Percentiles rank a stretch among this genome's conserved stretches.
phyloP scores from a whole-genome alignment of 768 basidiomycete species.

The Galerina marginata region DNA sequence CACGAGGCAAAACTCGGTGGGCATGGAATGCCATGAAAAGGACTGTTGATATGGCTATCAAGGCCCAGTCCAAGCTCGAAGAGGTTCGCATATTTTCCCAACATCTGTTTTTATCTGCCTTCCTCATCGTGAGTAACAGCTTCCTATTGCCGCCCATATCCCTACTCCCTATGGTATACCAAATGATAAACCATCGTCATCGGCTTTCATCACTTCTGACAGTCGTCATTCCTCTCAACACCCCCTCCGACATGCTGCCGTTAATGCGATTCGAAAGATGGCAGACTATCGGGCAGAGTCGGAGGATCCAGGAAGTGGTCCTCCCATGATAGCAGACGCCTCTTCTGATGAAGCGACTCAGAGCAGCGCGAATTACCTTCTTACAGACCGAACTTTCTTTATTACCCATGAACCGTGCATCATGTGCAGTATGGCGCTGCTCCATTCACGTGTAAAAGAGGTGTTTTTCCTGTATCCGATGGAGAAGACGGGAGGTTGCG shows the following conservation, averaged over 20 bases:
- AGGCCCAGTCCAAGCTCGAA: conserved; percentile 45
- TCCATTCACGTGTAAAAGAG: conserved; percentile 93
- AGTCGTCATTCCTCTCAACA: conserved; percentile 70
- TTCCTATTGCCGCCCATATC: conserved; percentile 79
- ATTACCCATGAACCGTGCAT: conserved; percentile 96
- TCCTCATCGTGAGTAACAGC: conserved; percentile 39
- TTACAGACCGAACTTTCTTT: conserved; percentile 86
- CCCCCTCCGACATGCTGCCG: conserved; percentile 84
- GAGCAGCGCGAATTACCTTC: conserved; percentile 85
- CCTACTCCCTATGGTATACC: conserved; percentile 51
- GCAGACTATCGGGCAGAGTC: conserved; percentile 56
- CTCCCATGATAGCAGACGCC: background rate
- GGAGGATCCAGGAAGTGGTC: background rate
- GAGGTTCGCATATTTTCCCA: conserved; percentile 56
- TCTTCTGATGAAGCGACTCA: conserved; percentile 26
- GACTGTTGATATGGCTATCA: conserved; percentile 54
- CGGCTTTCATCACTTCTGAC: conserved; percentile 66
- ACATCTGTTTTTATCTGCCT: background rate
- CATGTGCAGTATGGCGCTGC: conserved; percentile 96
- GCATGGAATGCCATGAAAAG: conserved; percentile 68
- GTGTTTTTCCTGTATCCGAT: conserved; percentile 78
- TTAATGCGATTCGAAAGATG: conserved; percentile 74
- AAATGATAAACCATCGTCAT: conserved; percentile 20
- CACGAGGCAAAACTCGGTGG: conserved; percentile 71
- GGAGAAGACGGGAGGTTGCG: conserved; percentile 85